Conservation (phyloP, 2,329 filamentous ascomycete genomes). For the Pseudonectria buxi region DNA sequence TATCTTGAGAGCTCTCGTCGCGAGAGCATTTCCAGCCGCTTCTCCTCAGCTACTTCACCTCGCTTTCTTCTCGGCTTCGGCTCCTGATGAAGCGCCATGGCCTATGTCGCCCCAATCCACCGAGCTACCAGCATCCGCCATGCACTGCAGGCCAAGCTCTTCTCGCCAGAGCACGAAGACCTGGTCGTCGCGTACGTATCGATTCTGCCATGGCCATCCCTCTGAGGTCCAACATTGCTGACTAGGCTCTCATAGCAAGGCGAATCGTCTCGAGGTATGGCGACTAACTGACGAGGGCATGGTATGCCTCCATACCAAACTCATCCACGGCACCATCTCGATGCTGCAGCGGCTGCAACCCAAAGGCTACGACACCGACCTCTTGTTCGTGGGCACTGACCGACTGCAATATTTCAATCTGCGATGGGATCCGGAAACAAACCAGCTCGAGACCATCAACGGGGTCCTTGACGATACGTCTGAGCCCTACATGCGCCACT, state of each 20-base stretch:
- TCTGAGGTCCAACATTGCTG: conserved; percentile 22
- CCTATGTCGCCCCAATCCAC: conserved; percentile 92
- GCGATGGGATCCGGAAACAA: conserved; percentile 62
- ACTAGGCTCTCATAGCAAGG: conserved; percentile 51
- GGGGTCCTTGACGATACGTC: conserved; percentile 46
- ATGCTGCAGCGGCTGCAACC: conserved; percentile 78
- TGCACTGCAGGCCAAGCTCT: conserved; percentile 73
- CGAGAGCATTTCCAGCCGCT: conserved; percentile 10
- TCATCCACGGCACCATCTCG: conserved; percentile 78
- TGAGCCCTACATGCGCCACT: conserved; percentile 62
- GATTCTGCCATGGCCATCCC: conserved; percentile 1
- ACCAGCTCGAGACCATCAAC: conserved; percentile 44
- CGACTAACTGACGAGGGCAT: conserved; percentile 58
- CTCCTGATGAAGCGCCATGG: conserved; percentile 50
- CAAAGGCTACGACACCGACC: conserved; percentile 65
- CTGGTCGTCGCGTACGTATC: conserved; percentile 74
- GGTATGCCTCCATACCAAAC: conserved; percentile 57
- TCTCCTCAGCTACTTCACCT: background rate
- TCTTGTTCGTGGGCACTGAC: conserved; percentile 89
- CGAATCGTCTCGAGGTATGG: conserved; percentile 83
- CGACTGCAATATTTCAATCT: conserved; percentile 86
- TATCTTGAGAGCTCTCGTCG: conserved; percentile 20
- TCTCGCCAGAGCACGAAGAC: conserved; percentile 68
- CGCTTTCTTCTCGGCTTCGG: background rate
- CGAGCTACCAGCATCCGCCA: conserved; percentile 85